Base-by-base conservation (phyloP, 2,329 filamentous ascomycete genomes). In the Fusarium circinatum region DNA sequence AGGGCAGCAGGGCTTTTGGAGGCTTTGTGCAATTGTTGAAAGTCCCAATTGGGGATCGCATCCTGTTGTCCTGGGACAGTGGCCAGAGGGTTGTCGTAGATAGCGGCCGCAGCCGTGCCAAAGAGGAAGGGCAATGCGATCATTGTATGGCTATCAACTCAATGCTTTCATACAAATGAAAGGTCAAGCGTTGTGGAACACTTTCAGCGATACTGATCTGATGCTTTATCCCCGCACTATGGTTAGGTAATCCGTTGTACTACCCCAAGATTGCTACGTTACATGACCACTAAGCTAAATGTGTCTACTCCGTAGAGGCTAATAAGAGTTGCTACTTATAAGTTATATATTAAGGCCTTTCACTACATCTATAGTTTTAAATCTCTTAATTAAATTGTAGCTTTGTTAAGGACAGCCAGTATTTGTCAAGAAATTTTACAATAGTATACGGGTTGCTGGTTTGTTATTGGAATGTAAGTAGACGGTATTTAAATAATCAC, bases 371-470 rank as follows among this genome's bases (percentile, higher is more conserved):
- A 34, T 34, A 4, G 32, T 1, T 34, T 34, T 34, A 34, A 34
- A 34, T 0, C 32, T 34, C 0, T 34, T 15, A 15, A 34, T 34
- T 34, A 15, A 34, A 0, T 3, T 34, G 14, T 34, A 15, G 32
- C 14, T 15, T 34, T 34, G 7, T 34, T 15, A 34, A 34, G 32
- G 0, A 34, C 7, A 15, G 32, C 7, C 1, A 34, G 32, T 34
- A 15, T 34, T 34, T 34, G 3, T 34, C 1, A 34, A 34, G 14
- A 15, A 34, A 3, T 3, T 34, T 34, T 34, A 34, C 6, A 34
- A 8, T 34, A 34, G 3, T 34, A 15, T 4, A 4, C 14, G 0
- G 3, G 32, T 15, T 34, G 1, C 9, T 24, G 10, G 10, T 5
- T 8, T 42, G 41, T 24, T 8, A 10, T 24, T 42, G 0, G 5